Base-by-base conservation (phyloP, 2,329 filamentous ascomycete genomes). In the Fusarium sp. region DNA sequence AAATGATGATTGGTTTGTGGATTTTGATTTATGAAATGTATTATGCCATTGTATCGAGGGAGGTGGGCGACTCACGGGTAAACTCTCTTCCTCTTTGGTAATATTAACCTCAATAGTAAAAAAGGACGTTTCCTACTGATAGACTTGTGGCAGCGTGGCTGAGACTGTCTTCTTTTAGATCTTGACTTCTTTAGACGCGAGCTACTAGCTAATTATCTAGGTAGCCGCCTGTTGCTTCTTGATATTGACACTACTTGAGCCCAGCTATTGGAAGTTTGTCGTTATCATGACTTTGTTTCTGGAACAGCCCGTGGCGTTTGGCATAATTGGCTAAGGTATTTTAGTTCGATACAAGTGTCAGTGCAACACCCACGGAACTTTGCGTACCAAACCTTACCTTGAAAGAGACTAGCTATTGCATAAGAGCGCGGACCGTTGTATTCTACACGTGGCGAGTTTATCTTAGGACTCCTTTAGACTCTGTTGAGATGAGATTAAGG, bases 401-500 rank as follows among this genome's bases (percentile, higher is more conserved):
- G 23, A 55, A 43, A 42, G 41, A 47, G 49, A 52, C 44, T 55
- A 49, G 52, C n/a, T 37, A n/a, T n/a, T 9, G 16, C 44, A 28
- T 28, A 28, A 50, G 20, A 50, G 38, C 13, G 29, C 38, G 33
- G 39, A 52, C 61, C 54, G 49, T 56, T 66, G 29, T 18, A 43
- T 29, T 31, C 16, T 44, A 33, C 63, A 61, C 63, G 62, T 66
- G 55, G 63, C 55, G 29, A 26, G 20, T 35, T 42, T 50, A 57
- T 47, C 46, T 53, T 46, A 37, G 52, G 31, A 50, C 28, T 47
- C 29, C 43, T 52, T 52, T 52, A 52, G 48, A 52, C 35, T 50
- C 38, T 52, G 48, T 42, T 43, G 20, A 52, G 26, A 52, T 52
- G 48, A 52, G 48, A 52, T 44, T 43, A 52, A 24, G 31, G 26